Evolutionary conservation across 441 rosid species (phyloP).

Genomic region (Mallotus repandus): DNA sequence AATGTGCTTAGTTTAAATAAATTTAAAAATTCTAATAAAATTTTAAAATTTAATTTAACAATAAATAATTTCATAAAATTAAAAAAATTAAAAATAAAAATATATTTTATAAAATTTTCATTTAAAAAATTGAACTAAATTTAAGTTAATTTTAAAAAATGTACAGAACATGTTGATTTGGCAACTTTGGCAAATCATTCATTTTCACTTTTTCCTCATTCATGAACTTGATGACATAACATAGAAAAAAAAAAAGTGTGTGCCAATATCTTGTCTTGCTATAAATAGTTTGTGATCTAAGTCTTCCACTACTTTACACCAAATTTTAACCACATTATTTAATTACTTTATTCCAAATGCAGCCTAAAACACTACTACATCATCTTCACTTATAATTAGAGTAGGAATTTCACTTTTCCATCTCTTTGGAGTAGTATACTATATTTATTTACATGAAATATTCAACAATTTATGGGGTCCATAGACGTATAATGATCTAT

Average conservation of each 20-base stretch:
- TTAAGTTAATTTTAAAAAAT: no score
- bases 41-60: no score
- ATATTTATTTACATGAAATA: neutral
- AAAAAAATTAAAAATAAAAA: no score
- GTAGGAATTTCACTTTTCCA: neutral
- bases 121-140: no score
- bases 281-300: neutral
- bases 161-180: no score
- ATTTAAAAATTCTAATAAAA: no score
- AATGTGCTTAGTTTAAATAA: no score
- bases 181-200: neutral
- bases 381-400: neutral
- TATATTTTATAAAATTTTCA: no score
- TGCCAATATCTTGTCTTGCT: neutral
- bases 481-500: neutral
- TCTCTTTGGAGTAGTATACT: neutral
- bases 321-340: neutral
- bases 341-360: neutral
- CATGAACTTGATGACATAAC: neutral
- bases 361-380: neutral
- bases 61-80: no score
- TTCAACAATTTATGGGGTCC: neutral
- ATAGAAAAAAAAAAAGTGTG: neutral
- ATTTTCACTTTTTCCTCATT: neutral
- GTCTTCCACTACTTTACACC: constrained; percentile 1